Conservation (phyloP, 371 early-diverging fungal genomes). For the Apophysomyces variabilis region DNA sequence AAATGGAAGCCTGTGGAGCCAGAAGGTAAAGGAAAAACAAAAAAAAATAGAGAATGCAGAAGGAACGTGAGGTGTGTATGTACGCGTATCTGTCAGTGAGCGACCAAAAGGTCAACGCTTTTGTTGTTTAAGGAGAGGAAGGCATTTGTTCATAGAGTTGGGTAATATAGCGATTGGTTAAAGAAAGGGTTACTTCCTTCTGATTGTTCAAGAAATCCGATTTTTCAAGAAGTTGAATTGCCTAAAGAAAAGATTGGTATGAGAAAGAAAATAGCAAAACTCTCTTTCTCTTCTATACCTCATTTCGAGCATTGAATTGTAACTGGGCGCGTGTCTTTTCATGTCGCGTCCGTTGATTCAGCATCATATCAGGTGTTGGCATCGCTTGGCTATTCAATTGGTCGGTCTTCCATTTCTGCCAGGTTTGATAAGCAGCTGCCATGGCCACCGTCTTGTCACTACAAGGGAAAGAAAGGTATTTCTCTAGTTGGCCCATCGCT, state of each 20-base stretch:
- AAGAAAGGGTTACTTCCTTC: constrained; percentile 33
- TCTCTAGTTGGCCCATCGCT: background rate
- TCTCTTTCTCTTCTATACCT: constrained; percentile 13
- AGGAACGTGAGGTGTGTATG: background rate
- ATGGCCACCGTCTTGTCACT: constrained; percentile 55
- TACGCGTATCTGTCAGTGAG: background rate
- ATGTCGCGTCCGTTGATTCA: constrained; percentile 14
- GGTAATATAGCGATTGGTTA: constrained; percentile 40
- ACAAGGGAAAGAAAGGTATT: constrained; percentile 8
- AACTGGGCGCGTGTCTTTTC: constrained; percentile 19
- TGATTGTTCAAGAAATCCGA: constrained; percentile 35
- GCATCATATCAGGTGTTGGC: constrained; percentile 17
- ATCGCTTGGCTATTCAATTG: constrained; percentile 15
- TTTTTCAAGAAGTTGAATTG: constrained; percentile 24
- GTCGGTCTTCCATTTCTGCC: constrained; percentile 46
- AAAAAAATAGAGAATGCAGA: too few species aligned
- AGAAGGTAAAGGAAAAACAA: too few species aligned
- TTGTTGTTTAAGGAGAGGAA: constrained; percentile 36
- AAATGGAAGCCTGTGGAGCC: too few species aligned
- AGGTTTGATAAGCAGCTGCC: constrained; percentile 54
- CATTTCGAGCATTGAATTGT: constrained; percentile 22
- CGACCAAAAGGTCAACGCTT: background rate
- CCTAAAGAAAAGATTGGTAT: constrained; percentile 14
- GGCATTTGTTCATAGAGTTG: constrained; percentile 47
- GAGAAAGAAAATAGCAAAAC: background rate